Conservation (phyloP, 768 basidiomycete genomes). For the Podaxis carcinomalis region DNA sequence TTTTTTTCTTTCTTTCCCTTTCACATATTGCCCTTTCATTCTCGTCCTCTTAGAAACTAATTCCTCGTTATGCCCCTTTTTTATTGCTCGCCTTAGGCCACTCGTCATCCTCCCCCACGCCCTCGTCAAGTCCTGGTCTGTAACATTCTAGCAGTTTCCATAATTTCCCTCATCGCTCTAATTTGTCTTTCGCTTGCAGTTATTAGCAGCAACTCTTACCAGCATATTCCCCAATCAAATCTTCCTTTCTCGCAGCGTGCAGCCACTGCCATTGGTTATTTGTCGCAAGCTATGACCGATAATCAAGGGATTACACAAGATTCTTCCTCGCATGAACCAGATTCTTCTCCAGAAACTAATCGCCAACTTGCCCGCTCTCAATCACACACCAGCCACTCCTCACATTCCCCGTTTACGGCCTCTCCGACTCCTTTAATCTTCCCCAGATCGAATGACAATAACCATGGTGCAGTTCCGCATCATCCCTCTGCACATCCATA, state of each 20-base stretch:
- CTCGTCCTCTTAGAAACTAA: not conserved
- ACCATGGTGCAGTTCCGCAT: conserved; percentile 18
- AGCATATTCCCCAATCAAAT: not conserved
- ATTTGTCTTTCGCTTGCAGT: not conserved
- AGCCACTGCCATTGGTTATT: not conserved
- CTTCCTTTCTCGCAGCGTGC: not conserved
- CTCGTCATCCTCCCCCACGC: not conserved
- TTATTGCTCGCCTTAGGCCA: not conserved
- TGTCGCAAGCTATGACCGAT: not conserved
- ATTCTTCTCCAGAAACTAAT: not conserved
- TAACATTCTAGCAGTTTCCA: conserved; percentile 9
- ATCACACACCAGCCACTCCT: not conserved
- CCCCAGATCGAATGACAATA: conserved; percentile 17
- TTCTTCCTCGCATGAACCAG: not conserved
- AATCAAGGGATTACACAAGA: not conserved
- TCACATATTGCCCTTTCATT: not conserved
- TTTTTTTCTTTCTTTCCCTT: not conserved
- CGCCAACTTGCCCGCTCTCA: not conserved
- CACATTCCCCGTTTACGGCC: not conserved
- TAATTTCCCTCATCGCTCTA: not conserved
- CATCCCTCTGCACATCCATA: conserved; percentile 26
- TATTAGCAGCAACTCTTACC: not conserved
- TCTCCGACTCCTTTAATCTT: conserved; percentile 3
- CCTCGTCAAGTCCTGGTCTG: not conserved
- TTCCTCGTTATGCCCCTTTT: conserved; percentile 1